phyloP scores from a whole-genome alignment of 2,329 filamentous ascomycete species.

The Epichloe scottii region DNA sequence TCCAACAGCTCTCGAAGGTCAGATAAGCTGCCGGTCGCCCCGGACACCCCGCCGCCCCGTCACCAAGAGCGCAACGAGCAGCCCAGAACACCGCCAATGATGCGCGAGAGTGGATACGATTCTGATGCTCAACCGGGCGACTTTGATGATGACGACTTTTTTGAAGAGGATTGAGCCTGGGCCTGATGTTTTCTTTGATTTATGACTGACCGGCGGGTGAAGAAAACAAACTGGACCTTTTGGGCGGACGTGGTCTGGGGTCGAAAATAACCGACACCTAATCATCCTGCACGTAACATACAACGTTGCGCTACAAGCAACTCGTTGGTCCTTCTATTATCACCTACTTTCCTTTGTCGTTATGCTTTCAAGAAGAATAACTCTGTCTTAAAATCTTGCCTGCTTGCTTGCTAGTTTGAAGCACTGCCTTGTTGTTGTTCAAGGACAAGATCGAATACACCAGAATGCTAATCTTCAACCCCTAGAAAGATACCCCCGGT shows the following conservation, averaged over 20 bases:
- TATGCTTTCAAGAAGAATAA: neutral
- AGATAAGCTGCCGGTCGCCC: conserved; percentile 26
- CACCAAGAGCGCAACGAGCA: conserved; percentile 24
- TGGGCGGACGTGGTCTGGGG: too few relatives aligned
- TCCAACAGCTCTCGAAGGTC: conserved; percentile 23
- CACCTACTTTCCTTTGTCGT: conserved; percentile 3
- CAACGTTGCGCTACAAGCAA: neutral
- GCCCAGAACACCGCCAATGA: conserved; percentile 50
- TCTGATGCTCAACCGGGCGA: conserved; percentile 46
- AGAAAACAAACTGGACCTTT: neutral
- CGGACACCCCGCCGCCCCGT: conserved; percentile 29
- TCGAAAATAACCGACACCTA: too few relatives aligned
- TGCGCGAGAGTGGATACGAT: conserved; percentile 45
- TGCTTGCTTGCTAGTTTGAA: neutral
- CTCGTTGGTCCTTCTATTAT: neutral
- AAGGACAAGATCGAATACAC: conserved; percentile 1
- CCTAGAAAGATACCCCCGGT: conserved; percentile 28
- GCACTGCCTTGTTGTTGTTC: neutral
- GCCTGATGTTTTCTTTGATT: neutral
- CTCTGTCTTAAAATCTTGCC: conserved; percentile 3
- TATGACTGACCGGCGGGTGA: neutral
- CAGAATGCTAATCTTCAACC: conserved; percentile 18
- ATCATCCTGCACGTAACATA: neutral
- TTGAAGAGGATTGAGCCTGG: conserved; percentile 31
- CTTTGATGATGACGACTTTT: conserved; percentile 48